Base-by-base conservation (phyloP, 2,329 filamentous ascomycete genomes). In the Malbranchea zuffiana region DNA sequence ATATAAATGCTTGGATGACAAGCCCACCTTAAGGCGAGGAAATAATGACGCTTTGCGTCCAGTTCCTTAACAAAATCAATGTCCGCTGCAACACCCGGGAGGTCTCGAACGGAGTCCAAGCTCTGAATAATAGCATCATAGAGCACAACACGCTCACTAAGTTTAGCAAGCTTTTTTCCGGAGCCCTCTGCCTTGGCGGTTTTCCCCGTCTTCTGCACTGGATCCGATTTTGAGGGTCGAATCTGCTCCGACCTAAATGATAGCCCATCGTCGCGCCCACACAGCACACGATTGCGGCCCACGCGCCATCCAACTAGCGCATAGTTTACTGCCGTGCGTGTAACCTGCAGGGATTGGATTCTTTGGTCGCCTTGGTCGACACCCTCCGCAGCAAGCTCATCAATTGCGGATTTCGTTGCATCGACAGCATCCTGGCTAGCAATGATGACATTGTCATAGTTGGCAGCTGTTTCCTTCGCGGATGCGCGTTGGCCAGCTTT, bases 281-380 rank as follows among this genome's bases (percentile, higher is more conserved):
- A 83, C 44, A 98, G 66, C 0, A 94, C 80, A 37, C 90, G 73
- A 59, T 98, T 96, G 32, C 90, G 79, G 17, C 88, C 88, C 45
- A 96, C 83, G 56, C 90, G 75, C 87, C 87, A 96, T 53, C 84
- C 87, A 39, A 98, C 81, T 60, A 95, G 76, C 47, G 84, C 83
- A 57, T 93, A 96, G 59, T 90, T 93, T 39, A 96, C 84, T 1
- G 88, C 86, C 0, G 92, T 92, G 43, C 82, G 80, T 3, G 87
- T 93, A 41, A 98, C 81, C 48, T 94, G 87, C 30, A 98, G 66
- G 49, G 86, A 79, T 61, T 98, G 90, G 78, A 98, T 86, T 40
- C 85, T 76, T 23, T 75, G 65, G 53, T 98, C 88, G 39, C 84
- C 78, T 55, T 85, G 82, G 15, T 83, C 74, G 10, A 94, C 75